phyloP scores from a whole-genome alignment of 441 rosid genomes.

The Flueggea neowawraea region DNA sequence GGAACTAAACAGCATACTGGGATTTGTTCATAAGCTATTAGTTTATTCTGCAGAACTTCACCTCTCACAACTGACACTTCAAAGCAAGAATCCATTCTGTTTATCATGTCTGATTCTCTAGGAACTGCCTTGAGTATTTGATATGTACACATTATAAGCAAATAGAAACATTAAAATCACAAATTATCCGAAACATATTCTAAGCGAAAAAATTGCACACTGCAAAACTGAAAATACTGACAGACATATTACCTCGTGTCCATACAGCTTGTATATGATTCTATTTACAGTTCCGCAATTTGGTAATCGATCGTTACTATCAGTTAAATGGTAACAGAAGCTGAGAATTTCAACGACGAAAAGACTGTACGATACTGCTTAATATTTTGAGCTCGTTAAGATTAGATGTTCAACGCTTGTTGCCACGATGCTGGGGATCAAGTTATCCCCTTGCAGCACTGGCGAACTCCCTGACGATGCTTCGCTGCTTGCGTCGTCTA shows the following conservation, averaged over 20 bases:
- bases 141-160: background rate
- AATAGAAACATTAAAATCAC: background rate
- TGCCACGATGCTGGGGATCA: conserved; percentile 10
- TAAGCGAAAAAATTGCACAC: conserved; percentile 5
- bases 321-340: background rate
- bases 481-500: conserved; percentile 22
- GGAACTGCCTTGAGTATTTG: no score
- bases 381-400: conserved; percentile 19
- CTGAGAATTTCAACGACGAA: conserved; percentile 8
- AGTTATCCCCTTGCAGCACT: conserved; percentile 10
- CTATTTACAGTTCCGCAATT: conserved; percentile 30
- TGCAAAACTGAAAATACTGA: conserved; percentile 7
- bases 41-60: no score
- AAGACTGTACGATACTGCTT: conserved; percentile 3
- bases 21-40: background rate
- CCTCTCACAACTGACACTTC: no score
- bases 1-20: background rate
- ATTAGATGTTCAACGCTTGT: conserved; percentile 15
- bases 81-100: no score
- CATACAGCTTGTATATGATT: conserved; percentile 20
- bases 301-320: conserved; percentile 9
- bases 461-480: conserved; percentile 23
- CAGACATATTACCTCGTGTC: conserved; percentile 11
- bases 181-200: conserved; percentile 1
- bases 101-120: no score